Evolutionary conservation across 768 basidiomycete species (phyloP).

Genomic region (Tremella fuciformis): DNA sequence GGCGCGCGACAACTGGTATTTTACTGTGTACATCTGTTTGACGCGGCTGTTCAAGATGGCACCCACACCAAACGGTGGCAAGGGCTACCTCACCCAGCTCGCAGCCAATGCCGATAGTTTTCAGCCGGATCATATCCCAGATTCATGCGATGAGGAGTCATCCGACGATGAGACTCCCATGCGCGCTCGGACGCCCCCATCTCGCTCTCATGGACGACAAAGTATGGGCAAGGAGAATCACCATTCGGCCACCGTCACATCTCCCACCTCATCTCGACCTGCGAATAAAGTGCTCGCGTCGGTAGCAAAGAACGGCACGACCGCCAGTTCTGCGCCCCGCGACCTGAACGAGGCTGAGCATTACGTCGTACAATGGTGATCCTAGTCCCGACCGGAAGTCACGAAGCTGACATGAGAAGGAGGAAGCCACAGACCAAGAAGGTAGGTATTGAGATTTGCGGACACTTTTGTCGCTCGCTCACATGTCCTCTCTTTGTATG

Average conservation of each 20-base stretch:
- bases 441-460: conserved; percentile 16
- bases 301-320: conserved; percentile 23
- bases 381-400: not conserved
- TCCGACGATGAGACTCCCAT: conserved; percentile 7
- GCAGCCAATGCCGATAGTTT: not conserved
- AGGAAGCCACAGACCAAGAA: conserved; percentile 45
- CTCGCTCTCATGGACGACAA: not conserved
- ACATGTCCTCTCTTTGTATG: not conserved
- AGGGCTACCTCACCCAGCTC: conserved; percentile 9
- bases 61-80: not conserved
- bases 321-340: conserved; percentile 19
- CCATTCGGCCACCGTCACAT: not conserved
- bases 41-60: not conserved
- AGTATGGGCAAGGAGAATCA: conserved; percentile 4
- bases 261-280: not conserved
- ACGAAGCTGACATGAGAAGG: conserved; percentile 25
- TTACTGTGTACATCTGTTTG: no score
- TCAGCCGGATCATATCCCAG: conserved; percentile 17
- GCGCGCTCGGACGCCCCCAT: not conserved
- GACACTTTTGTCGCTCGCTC: not conserved
- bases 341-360: conserved; percentile 16
- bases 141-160: conserved; percentile 30
- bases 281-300: conserved; percentile 11
- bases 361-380: conserved; percentile 41
- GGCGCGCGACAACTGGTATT: no score